Evolutionary conservation across 2,329 filamentous ascomycete genomes (phyloP), one percentile per base, ranked within the genome.

Genomic region (Cyclaneusma minus): DNA sequence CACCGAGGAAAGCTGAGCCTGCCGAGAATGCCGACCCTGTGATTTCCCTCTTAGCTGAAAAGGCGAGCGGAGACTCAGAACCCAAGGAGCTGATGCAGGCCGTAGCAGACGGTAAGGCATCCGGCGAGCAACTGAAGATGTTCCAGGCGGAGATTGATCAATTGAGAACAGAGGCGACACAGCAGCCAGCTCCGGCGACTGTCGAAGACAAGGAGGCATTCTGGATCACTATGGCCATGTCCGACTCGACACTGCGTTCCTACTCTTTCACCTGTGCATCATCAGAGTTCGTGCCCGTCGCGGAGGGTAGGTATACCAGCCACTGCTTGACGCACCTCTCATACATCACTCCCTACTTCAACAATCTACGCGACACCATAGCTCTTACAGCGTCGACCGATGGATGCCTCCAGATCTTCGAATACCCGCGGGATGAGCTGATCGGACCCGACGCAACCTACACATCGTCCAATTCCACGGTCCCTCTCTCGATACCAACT

Each of bases 361-460:
- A 5, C 55, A 64, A 30, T 48, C n/a, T n/a, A n/a, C 70, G 18
- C 35, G 36, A 22, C 23, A 41, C 29, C 15, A 31, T 7, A 27
- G 39, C 79, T 13, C 48, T 83, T 12, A 83, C 80, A 2, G 70
- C 76, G 1, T 76, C 79, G 2, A 93, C 87, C 1, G 87, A 95
- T 45, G 87, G 87, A n/a, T n/a, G 0, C 64, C 77, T 39, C 42
- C 91, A 11, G 67, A 67, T 0, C 38, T 77, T 1, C 85, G 72
- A 69, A 35, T n/a, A n/a, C 24, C 28, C 5, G 24, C 32, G 2
- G 34, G 35, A 9, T 30, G 30, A 6, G 32, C 40, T 4, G 18
- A 18, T 11, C 25, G 29, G n/a, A n/a, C 18, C 15, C 27, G 10
- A 9, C 12, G 14, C 15, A 10, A 11, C 8, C 22, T 14, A 13